Percentiles rank a stretch among this genome's conserved stretches.
Conservation (phyloP, 768 basidiomycete genomes). For the Xanthoconium purpureum region DNA sequence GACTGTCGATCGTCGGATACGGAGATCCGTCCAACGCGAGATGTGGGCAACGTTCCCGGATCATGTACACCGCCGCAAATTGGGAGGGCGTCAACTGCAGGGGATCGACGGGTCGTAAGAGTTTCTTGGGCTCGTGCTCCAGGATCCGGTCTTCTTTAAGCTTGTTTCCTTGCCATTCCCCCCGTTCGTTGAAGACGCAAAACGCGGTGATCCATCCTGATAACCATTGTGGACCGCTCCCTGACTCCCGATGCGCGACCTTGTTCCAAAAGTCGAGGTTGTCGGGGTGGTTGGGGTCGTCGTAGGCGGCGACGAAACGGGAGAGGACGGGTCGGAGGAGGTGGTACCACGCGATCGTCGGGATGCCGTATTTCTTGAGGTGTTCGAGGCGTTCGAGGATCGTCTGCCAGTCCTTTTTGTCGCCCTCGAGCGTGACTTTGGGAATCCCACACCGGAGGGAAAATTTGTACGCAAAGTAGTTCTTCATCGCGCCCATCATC, state of each 20-base stretch:
- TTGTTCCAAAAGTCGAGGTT: slow-evolving; percentile 41
- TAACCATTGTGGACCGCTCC: slow-evolving; percentile 32
- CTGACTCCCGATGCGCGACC: slow-evolving; percentile 28
- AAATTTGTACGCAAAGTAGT: slow-evolving; percentile 38
- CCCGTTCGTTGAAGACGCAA: slow-evolving; percentile 31
- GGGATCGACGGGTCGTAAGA: slow-evolving; percentile 29
- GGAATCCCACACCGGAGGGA: slow-evolving; percentile 40
- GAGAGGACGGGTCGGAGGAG: slow-evolving; percentile 40
- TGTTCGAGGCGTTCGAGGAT: slow-evolving; percentile 38
- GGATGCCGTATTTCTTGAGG: slow-evolving; percentile 37
- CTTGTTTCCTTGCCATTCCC: slow-evolving; percentile 32
- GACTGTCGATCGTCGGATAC: slow-evolving; percentile 29
- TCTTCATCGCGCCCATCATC: slow-evolving; percentile 43
- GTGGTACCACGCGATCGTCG: slow-evolving; percentile 37
- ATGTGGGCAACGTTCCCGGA: slow-evolving; percentile 19
- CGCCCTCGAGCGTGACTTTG: slow-evolving; percentile 43
- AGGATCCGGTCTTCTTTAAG: slow-evolving; percentile 29
- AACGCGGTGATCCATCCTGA: slow-evolving; percentile 42
- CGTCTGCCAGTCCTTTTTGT: slow-evolving; percentile 37
- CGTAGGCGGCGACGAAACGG: slow-evolving; percentile 37
- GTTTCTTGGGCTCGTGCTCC: slow-evolving; percentile 31
- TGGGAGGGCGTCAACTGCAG: slow-evolving; percentile 23
- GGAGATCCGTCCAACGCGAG: slow-evolving; percentile 28
- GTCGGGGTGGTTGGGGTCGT: slow-evolving; percentile 25
- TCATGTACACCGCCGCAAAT: slow-evolving; percentile 27